Conservation (phyloP, 805 yeast genomes). For the Lipomyces oligophaga region DNA sequence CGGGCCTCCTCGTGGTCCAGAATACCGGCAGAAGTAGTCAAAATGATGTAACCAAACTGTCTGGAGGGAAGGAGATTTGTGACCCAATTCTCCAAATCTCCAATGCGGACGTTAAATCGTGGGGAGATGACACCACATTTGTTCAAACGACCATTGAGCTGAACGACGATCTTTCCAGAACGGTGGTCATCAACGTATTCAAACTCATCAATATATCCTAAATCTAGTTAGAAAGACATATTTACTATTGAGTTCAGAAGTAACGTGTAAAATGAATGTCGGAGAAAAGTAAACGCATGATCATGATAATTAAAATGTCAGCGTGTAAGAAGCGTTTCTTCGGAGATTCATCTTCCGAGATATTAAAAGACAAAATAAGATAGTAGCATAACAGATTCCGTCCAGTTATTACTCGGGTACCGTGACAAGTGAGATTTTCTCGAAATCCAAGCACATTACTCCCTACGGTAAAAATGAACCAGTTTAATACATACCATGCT, state of each 20-base stretch:
- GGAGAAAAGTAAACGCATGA: slow-evolving; percentile 40
- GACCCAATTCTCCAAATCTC: slow-evolving; percentile 97
- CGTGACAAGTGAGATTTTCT: neutral
- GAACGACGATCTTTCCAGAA: slow-evolving; percentile 95
- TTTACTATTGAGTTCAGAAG: neutral
- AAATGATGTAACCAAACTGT: slow-evolving; percentile 96
- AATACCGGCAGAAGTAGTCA: slow-evolving; percentile 98
- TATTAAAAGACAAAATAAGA: slow-evolving; percentile 97
- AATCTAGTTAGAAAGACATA: slow-evolving; percentile 4
- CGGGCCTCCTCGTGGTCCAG: slow-evolving; percentile 99
- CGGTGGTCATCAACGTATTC: slow-evolving; percentile 99
- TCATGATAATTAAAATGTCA: slow-evolving; percentile 19
- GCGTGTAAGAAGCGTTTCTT: slow-evolving; percentile 40
- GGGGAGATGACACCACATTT: slow-evolving; percentile 99
- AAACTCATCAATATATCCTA: slow-evolving; percentile 91
- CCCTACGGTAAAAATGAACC: too few relatives aligned
- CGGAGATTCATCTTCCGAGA: slow-evolving; percentile 70
- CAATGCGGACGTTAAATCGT: slow-evolving; percentile 94
- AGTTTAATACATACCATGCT: slow-evolving; percentile 89
- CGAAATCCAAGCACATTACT: too few relatives aligned
- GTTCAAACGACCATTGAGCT: slow-evolving; percentile 96
- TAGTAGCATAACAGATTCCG: slow-evolving; percentile 74
- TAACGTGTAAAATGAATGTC: too few relatives aligned
- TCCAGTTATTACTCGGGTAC: slow-evolving; percentile 96
- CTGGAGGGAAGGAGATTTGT: slow-evolving; percentile 97